Conservation (phyloP, 1,139 yeast species). For the Candida sp. region DNA sequence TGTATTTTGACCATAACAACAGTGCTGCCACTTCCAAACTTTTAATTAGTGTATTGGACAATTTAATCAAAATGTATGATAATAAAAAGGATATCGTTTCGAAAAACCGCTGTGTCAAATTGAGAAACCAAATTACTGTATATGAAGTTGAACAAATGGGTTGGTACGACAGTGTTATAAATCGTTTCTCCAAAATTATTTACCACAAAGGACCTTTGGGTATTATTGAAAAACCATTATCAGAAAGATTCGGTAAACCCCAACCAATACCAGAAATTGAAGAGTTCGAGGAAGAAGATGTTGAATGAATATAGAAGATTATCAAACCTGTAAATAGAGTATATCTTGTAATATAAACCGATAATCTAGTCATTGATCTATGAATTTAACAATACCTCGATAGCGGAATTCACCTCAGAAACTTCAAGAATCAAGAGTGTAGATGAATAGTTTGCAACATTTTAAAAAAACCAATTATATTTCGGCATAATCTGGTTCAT, state of each 20-base stretch:
- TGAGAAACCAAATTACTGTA: constrained; percentile 14
- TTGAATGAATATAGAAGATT: constrained; percentile 14
- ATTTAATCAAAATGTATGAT: constrained; percentile 31
- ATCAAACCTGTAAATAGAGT: not conserved
- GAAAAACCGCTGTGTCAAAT: constrained; percentile 24
- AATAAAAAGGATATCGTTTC: constrained; percentile 20
- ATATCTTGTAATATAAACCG: not conserved
- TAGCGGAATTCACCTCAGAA: too few species aligned
- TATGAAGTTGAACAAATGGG: constrained; percentile 8
- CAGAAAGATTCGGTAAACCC: constrained; percentile 38
- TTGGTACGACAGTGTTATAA: constrained; percentile 36
- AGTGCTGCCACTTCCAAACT: constrained; percentile 28
- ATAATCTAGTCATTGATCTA: too few species aligned
- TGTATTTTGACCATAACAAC: constrained; percentile 28
- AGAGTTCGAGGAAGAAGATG: constrained; percentile 43
- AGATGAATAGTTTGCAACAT: too few species aligned
- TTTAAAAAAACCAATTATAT: too few species aligned
- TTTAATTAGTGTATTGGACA: constrained; percentile 26
- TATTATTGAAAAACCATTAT: constrained; percentile 36
- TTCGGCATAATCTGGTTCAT: too few species aligned
- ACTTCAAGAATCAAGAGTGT: too few species aligned
- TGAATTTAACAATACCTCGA: too few species aligned
- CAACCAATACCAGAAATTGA: constrained; percentile 33
- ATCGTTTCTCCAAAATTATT: constrained; percentile 36
- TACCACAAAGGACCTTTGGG: constrained; percentile 44